phyloP scores from a whole-genome alignment of 2,329 filamentous ascomycete species.

The Neoascochyta sp. region DNA sequence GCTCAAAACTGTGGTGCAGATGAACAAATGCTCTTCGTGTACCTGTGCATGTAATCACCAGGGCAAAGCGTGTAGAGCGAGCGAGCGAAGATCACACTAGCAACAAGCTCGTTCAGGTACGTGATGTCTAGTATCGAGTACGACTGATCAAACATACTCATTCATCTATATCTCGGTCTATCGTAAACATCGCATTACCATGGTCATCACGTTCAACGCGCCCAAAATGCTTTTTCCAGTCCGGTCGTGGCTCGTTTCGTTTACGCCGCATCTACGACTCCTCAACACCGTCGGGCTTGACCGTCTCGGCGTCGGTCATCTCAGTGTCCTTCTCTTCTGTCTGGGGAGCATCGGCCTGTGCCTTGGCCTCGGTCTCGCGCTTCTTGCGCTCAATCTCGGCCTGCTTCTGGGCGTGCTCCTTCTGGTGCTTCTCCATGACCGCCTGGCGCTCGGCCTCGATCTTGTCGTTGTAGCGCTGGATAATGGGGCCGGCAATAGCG shows the following conservation, averaged over 20 bases:
- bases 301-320: constrained; percentile 57
- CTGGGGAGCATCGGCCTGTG: constrained; percentile 45
- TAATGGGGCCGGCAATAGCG: constrained; percentile 81
- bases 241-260: constrained; percentile 8
- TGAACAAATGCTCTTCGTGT: no score
- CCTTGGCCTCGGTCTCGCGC: constrained; percentile 68
- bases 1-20: no score
- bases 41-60: no score
- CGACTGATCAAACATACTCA: no score
- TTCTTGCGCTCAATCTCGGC: constrained; percentile 70
- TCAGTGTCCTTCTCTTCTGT: constrained; percentile 46
- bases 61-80: no score
- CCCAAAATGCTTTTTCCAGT: constrained; percentile 21
- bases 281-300: constrained; percentile 40
- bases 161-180: constrained; percentile 27
- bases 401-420: constrained; percentile 58
- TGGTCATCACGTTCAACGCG: constrained; percentile 14
- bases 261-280: constrained; percentile 26
- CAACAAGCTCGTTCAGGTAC: no score
- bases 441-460: constrained; percentile 80
- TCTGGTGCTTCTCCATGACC: constrained; percentile 63
- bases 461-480: constrained; percentile 94
- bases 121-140: no score
- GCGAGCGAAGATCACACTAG: no score
- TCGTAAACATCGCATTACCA: constrained; percentile 28